phyloP scores from a whole-genome alignment of 164 flowering plant species.

The Macadamia integrifolia region DNA sequence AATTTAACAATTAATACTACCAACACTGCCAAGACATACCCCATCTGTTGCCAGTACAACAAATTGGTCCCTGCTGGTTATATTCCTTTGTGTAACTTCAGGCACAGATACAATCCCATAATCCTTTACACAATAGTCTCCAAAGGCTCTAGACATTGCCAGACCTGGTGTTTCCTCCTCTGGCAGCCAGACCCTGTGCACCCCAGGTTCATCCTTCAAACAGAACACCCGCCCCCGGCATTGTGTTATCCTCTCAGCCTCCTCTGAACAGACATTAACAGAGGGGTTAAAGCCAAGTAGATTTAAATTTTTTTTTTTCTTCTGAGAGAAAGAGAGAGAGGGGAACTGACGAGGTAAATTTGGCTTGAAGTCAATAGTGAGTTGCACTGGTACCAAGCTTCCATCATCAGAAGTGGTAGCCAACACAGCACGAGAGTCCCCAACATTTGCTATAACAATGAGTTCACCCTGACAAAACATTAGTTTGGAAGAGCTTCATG shows the following conservation, averaged over 20 bases:
- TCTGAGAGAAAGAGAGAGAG: conserved; percentile 8
- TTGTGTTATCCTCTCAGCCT: conserved; percentile 62
- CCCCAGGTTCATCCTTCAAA: conserved; percentile 79
- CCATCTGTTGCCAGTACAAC: conserved; percentile 86
- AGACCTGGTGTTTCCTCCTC: conserved; percentile 68
- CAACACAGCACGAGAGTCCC: conserved; percentile 90
- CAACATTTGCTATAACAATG: conserved; percentile 68
- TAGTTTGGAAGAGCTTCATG: conserved; percentile 7
- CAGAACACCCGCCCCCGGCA: conserved; percentile 70
- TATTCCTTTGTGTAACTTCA: conserved; percentile 66
- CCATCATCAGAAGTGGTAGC: conserved; percentile 79
- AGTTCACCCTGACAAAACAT: conserved; percentile 52
- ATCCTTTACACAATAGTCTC: conserved; percentile 73
- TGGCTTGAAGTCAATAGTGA: conserved; percentile 80
- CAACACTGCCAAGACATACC: conserved; percentile 35
- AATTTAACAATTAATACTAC: background rate
- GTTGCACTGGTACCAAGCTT: conserved; percentile 61
- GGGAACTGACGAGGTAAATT: conserved; percentile 67
- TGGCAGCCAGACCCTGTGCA: conserved; percentile 76
- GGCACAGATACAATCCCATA: conserved; percentile 84
- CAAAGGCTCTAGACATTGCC: conserved; percentile 92
- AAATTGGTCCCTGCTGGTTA: conserved; percentile 62
- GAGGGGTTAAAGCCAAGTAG: background rate
- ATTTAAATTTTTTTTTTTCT: background rate
- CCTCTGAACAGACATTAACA: conserved; percentile 44